phyloP scores from a whole-genome alignment of 768 basidiomycete species.

The Suillus placidus region DNA sequence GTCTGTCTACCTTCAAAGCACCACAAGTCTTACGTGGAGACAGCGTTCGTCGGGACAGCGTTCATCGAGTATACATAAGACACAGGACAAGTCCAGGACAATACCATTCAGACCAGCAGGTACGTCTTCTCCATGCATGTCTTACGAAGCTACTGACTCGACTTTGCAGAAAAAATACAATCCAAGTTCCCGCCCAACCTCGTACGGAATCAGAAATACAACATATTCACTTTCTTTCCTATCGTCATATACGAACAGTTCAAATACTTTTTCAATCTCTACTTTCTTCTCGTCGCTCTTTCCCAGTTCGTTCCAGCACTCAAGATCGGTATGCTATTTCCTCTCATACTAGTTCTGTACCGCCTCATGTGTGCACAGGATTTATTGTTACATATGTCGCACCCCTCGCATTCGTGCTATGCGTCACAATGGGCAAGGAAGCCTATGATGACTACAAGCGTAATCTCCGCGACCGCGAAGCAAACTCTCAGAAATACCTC shows the following conservation, averaged over 20 bases:
- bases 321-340: slow-evolving; percentile 74
- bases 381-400: slow-evolving; percentile 96
- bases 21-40: background rate
- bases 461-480: slow-evolving; percentile 87
- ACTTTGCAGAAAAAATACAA: slow-evolving; percentile 64
- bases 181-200: slow-evolving; percentile 82
- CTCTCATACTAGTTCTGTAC: slow-evolving; percentile 1
- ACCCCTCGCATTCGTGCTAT: slow-evolving; percentile 92
- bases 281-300: slow-evolving; percentile 95
- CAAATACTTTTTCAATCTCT: slow-evolving; percentile 99
- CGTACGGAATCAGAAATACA: slow-evolving; percentile 98
- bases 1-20: slow-evolving; percentile 6
- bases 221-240: slow-evolving; percentile 93
- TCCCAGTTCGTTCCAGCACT: slow-evolving; percentile 96
- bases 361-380: slow-evolving; percentile 47
- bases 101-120: slow-evolving; percentile 79
- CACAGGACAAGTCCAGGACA: slow-evolving; percentile 67
- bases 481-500: slow-evolving; percentile 92
- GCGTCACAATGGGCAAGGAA: slow-evolving; percentile 97
- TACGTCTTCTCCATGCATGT: slow-evolving; percentile 27
- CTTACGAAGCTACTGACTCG: background rate
- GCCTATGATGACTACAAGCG: slow-evolving; percentile 99
- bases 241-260: slow-evolving; percentile 98
- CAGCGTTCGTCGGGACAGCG: slow-evolving; percentile 27
- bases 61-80: slow-evolving; percentile 23